Evolutionary conservation across 2,329 filamentous ascomycete genomes (phyloP), one percentile per base, ranked within the genome.

Genomic region (Phyllosticta paracitricarpa): DNA sequence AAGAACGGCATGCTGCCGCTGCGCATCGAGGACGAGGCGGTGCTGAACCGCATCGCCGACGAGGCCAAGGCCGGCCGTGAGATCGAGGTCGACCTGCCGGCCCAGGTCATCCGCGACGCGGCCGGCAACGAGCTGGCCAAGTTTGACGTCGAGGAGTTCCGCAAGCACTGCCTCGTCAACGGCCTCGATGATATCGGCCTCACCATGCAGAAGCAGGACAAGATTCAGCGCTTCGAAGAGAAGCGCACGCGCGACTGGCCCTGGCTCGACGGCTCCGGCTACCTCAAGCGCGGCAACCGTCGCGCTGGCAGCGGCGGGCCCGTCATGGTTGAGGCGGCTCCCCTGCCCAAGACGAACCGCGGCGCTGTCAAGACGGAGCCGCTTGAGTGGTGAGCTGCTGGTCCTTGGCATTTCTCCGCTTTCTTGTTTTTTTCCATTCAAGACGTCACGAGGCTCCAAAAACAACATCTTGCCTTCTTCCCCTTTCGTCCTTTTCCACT

Each of bases 1-100:
- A 97, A 99, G 83, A 99, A 99, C 79, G 93, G 93, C 79, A 97
- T 97, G 94, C 81, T 97, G 65, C 92, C 93, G 56, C 85, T 97
- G 64, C 77, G 82, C 63, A 88, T 97, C 71, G 78, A 82, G 33
- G 85, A 93, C 73, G 76, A 84, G 66, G 79, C 77, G 1, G 81
- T 83, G 33, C 78, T 97, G 3, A 81, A 88, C 53, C 81, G 81
- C 64, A 86, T 97, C 65, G 86, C 89, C 48, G 84, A 80, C 26
- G 89, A 95, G 75, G 92, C 92, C 35, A 81, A 81, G 48, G 88
- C 89, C 3, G 91, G 91, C 62, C 83, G 83, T 62, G 92, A 97
- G 74, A 79, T 97, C 65, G 92, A 97, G 77, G 83, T 97, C 63
- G 93, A 97, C 72, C 84, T 97, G 56, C 85, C 88, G 26, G 89